Evolutionary conservation across 768 basidiomycete genomes (phyloP).

Genomic region (Phylloporus rhodoxanthus): DNA sequence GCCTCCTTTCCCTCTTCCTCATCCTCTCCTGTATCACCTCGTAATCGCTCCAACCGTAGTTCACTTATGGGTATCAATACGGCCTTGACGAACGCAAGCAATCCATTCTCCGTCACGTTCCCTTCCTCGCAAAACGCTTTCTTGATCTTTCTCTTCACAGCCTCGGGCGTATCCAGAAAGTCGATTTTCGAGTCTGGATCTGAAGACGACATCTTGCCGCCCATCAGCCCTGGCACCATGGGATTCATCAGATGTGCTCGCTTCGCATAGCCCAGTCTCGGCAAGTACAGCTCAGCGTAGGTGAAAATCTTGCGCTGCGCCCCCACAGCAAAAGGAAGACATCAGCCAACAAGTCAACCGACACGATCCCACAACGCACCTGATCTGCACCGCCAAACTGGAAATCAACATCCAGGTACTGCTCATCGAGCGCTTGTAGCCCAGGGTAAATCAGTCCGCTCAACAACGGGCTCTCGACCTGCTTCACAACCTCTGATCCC

Average conservation of each 20-base stretch:
- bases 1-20: conserved; percentile 41
- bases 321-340: background rate
- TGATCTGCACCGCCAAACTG: conserved; percentile 98
- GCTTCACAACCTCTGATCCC: conserved; percentile 98
- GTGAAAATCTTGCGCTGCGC: conserved; percentile 98
- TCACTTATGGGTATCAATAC: conserved; percentile 87
- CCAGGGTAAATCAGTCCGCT: conserved; percentile 95
- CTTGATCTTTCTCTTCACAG: conserved; percentile 84
- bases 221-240: conserved; percentile 93
- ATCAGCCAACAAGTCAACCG: background rate
- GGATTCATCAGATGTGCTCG: conserved; percentile 97
- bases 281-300: conserved; percentile 93
- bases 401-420: conserved; percentile 93
- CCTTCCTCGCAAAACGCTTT: conserved; percentile 93
- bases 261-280: conserved; percentile 85
- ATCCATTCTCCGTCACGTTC: conserved; percentile 79
- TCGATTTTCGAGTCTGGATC: conserved; percentile 98
- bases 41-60: conserved; percentile 56
- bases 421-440: conserved; percentile 93
- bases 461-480: conserved; percentile 85
- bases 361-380: conserved; percentile 39
- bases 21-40: conserved; percentile 40
- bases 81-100: conserved; percentile 77
- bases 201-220: conserved; percentile 97
- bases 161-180: conserved; percentile 84